Base-by-base conservation (phyloP, 441 rosid genomes). In the Melastoma candidum region DNA sequence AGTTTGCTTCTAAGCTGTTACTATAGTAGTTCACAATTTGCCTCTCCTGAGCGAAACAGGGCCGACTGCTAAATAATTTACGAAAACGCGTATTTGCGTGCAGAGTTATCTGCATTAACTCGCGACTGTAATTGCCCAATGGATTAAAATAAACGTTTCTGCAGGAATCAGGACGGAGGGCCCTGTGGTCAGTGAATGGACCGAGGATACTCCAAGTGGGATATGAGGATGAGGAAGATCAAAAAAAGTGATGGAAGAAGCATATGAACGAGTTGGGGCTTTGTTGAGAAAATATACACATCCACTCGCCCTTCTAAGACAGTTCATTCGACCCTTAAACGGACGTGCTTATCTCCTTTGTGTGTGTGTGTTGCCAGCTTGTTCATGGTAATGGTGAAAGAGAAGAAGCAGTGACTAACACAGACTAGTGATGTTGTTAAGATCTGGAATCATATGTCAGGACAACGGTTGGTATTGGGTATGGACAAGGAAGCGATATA, bases 131-230 rank as follows among this genome's bases (percentile, higher is more conserved):
- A 4, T 32, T 32, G 8, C 41, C 41, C 7, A 32, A 2, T 32
- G 41, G 41, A 32, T 32, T 32, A 32, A 32, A 32, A 32, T 32
- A 32, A 52, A 32, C 9, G 41, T 49, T 44, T 46, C 43, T 43
- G 41, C 75, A 90, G 98, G 96, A 87, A 61, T 86, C 85, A 0
- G 96, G 95, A 24, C 75, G 75, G 57, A 82, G 95, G 60, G 83
- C 95, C n/a, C 77, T 90, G 60, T 90, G 98, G 96, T 80, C 90
- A 3, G 64, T 87, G 47, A 90, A 85, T 48, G 98, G 93, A 63
- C 86, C 98, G 8, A 54, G 87, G 54, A 81, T 90, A 60, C 74
- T 90, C 26, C 88, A 90, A 74, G 58, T 85, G 22, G 98, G 98
- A 10, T 87, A 90, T 39, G 96, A 80, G 72, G 87, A 85, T 14